These are phyloP conservation scores for Lotus japonicus DNA, from an alignment of 306 rosid genomes.

Conservation along the genomic window DNA sequence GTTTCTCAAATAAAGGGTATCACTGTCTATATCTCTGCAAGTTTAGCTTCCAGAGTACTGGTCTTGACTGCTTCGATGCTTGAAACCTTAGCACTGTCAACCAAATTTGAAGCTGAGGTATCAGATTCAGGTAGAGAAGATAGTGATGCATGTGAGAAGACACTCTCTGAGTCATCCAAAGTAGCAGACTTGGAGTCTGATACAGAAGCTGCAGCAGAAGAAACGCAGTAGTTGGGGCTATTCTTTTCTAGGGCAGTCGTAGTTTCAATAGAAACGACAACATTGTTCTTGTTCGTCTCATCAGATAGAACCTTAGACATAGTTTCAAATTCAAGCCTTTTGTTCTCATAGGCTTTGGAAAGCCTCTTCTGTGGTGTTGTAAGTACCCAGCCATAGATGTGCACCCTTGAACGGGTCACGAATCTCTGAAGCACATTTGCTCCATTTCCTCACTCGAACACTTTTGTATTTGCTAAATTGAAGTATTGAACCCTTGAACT, in stretches of 20 bases:
- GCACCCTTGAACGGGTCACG: conserved; percentile 55
- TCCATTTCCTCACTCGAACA: conserved; percentile 80
- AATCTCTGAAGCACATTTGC: conserved; percentile 87
- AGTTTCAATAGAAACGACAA: background rate
- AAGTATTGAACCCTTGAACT: too few species aligned
- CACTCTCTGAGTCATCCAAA: conserved; percentile 32
- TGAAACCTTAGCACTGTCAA: too few species aligned
- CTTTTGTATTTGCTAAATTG: conserved; percentile 51
- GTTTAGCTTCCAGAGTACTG: too few species aligned
- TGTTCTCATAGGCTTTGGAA: conserved; percentile 51
- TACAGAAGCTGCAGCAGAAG: background rate
- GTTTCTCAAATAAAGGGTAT: too few species aligned
- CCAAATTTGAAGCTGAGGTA: conserved; percentile 30
- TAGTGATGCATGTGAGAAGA: conserved; percentile 40
- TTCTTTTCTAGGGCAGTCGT: background rate
- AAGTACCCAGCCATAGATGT: conserved; percentile 78
- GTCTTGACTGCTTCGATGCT: background rate
- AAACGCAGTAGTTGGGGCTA: background rate
- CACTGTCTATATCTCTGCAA: too few species aligned
- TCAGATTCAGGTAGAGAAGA: conserved; percentile 48
- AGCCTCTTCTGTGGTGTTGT: conserved; percentile 63
- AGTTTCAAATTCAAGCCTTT: conserved; percentile 38
- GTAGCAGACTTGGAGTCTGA: conserved; percentile 17
- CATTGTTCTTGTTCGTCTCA: conserved; percentile 14
- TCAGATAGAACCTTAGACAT: conserved; percentile 23